These are phyloP conservation scores for Tulasnella sp. DNA, from an alignment of 768 basidiomycete genomes.

Conservation along the genomic window DNA sequence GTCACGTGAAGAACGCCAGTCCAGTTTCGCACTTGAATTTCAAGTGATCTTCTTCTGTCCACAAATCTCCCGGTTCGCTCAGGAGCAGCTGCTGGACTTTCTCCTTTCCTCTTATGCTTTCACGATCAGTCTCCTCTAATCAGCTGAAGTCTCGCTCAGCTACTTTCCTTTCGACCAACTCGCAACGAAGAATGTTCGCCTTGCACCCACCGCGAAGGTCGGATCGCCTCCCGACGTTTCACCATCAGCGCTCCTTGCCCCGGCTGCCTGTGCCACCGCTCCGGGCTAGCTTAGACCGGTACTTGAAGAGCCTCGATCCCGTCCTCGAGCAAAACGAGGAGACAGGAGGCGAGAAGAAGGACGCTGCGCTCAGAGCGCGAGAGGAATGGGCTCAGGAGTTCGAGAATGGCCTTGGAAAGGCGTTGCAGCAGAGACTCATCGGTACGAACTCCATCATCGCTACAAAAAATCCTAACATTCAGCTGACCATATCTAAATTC, in stretches of 20 bases:
- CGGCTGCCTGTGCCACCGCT: constrained; percentile 80
- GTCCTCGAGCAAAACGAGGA: constrained; percentile 68
- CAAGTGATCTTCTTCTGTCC: background rate
- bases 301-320: constrained; percentile 70
- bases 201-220: constrained; percentile 17
- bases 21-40: background rate
- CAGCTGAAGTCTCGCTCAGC: background rate
- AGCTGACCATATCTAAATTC: constrained; percentile 12
- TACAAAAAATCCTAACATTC: background rate
- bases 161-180: background rate
- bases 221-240: constrained; percentile 22
- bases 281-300: constrained; percentile 62
- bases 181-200: constrained; percentile 20
- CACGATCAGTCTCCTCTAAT: background rate
- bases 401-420: constrained; percentile 55
- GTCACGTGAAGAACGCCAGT: background rate
- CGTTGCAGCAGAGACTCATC: constrained; percentile 63
- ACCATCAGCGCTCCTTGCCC: constrained; percentile 38
- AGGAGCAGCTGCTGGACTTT: background rate
- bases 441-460: constrained; percentile 40
- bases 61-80: background rate
- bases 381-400: constrained; percentile 61
- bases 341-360: constrained; percentile 46
- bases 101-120: background rate
- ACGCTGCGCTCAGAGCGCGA: constrained; percentile 47